Percentiles rank a stretch among this genome's conserved stretches.
Evolutionary conservation across 225 moss, liverwort and hornwort genomes (phyloP).

Genomic region (Pleurozium schreberi): DNA sequence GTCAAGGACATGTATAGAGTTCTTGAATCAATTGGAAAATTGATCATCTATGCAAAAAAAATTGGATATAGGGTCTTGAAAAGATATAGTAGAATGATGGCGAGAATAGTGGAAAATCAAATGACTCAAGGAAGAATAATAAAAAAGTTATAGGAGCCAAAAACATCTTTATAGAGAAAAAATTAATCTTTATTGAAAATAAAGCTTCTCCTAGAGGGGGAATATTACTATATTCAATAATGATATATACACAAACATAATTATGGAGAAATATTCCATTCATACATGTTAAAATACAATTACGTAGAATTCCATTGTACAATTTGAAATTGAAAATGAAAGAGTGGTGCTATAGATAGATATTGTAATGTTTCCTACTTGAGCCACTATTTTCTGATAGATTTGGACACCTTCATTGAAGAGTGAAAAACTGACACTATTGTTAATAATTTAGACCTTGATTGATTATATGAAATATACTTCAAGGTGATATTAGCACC

Average conservation of each 20-base stretch:
- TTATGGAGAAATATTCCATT: neutral
- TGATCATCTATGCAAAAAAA: fast-evolving
- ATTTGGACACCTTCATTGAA: neutral
- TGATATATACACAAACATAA: fast-evolving
- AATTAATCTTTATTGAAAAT: neutral
- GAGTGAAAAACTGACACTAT: too few species aligned
- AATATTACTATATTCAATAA: neutral
- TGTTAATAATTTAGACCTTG: fast-evolving
- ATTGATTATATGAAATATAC: neutral
- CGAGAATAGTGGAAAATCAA: neutral
- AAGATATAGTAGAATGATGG: neutral
- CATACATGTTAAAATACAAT: neutral
- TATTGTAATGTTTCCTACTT: too few species aligned
- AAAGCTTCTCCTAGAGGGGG: too few species aligned
- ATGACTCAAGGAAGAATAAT: neutral
- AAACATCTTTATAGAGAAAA: neutral
- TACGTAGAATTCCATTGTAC: neutral
- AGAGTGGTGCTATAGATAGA: neutral
- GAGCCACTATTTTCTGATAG: neutral
- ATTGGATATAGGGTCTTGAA: fast-evolving
- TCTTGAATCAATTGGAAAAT: neutral
- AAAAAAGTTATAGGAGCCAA: neutral
- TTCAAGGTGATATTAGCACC: neutral
- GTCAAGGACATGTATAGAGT: fast-evolving
- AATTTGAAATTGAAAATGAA: neutral